Conservation (phyloP, 768 basidiomycete species). For the Suillus subluteus region DNA sequence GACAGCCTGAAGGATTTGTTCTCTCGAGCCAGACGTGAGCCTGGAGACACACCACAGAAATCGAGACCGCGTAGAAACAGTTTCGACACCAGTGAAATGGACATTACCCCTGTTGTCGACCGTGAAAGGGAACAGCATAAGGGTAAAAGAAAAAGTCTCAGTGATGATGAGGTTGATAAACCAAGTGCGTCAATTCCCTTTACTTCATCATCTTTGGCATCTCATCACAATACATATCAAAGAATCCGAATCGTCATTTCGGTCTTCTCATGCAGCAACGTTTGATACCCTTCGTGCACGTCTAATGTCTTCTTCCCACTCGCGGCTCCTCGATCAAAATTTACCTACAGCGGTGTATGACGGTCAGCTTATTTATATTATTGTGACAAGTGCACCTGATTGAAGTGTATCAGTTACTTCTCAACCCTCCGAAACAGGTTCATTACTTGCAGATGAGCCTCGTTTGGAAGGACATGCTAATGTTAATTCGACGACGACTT, state of each 20-base stretch:
- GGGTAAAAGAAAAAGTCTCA: constrained; percentile 60
- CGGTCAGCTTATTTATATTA: constrained; percentile 33
- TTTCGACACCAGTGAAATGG: constrained; percentile 62
- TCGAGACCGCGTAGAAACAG: constrained; percentile 55
- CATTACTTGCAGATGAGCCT: constrained; percentile 21
- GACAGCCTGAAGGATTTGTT: constrained; percentile 69
- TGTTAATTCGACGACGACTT: constrained; percentile 31
- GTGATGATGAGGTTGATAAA: constrained; percentile 69
- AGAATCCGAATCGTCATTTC: constrained; percentile 41
- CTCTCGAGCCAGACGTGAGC: constrained; percentile 63
- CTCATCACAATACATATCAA: constrained; percentile 12
- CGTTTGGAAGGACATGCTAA: constrained; percentile 21
- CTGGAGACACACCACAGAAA: constrained; percentile 68
- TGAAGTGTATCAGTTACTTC: constrained; percentile 6
- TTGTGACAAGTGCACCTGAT: neutral
- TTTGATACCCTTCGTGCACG: constrained; percentile 52
- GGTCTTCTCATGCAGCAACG: constrained; percentile 47
- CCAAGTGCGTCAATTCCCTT: constrained; percentile 45
- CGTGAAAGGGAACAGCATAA: constrained; percentile 47
- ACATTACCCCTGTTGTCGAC: constrained; percentile 50
- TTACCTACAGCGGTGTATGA: constrained; percentile 36
- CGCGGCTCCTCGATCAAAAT: constrained; percentile 41
- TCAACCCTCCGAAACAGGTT: constrained; percentile 17
- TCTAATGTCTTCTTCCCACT: constrained; percentile 41
- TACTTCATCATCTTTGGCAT: constrained; percentile 14